phyloP scores from a whole-genome alignment of 495 filamentous ascomycete species.

The Penicillium crystallinum region DNA sequence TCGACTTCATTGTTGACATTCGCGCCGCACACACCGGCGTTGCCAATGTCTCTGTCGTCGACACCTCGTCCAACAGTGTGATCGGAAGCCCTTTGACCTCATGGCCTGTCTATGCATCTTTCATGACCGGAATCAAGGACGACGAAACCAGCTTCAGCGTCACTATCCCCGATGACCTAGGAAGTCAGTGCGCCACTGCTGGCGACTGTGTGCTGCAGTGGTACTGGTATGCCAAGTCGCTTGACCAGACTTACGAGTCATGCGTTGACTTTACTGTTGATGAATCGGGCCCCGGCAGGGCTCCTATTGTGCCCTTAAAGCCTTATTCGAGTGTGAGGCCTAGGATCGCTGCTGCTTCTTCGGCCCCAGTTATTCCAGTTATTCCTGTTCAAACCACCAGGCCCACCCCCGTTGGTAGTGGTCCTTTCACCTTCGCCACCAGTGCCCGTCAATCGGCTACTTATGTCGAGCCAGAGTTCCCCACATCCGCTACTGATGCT shows the following conservation, averaged over 20 bases:
- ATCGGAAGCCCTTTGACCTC: conserved; percentile 50
- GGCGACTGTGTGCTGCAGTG: conserved; percentile 66
- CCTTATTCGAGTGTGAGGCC: background rate
- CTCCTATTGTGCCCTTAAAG: conserved; percentile 9
- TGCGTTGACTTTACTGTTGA: conserved; percentile 64
- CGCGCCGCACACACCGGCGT: conserved; percentile 59
- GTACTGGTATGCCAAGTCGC: conserved; percentile 62
- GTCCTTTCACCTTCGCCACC: conserved; percentile 1
- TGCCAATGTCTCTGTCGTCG: conserved; percentile 66
- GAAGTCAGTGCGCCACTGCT: conserved; percentile 49
- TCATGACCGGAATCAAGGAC: conserved; percentile 40
- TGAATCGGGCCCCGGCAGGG: conserved; percentile 20
- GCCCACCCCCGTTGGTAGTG: background rate
- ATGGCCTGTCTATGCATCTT: conserved; percentile 55
- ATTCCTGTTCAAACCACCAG: background rate
- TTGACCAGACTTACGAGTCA: conserved; percentile 68
- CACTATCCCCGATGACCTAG: conserved; percentile 56
- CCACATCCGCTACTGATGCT: background rate
- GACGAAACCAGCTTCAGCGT: conserved; percentile 61
- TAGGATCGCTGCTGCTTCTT: background rate
- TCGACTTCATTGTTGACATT: conserved; percentile 56
- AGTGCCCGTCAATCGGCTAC: conserved; percentile 1
- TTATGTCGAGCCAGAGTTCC: background rate
- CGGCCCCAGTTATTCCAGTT: background rate
- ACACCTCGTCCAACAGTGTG: conserved; percentile 55